Evolutionary conservation across 2,329 filamentous ascomycete genomes (phyloP).

Genomic region (Kalaharituber pfeilii): DNA sequence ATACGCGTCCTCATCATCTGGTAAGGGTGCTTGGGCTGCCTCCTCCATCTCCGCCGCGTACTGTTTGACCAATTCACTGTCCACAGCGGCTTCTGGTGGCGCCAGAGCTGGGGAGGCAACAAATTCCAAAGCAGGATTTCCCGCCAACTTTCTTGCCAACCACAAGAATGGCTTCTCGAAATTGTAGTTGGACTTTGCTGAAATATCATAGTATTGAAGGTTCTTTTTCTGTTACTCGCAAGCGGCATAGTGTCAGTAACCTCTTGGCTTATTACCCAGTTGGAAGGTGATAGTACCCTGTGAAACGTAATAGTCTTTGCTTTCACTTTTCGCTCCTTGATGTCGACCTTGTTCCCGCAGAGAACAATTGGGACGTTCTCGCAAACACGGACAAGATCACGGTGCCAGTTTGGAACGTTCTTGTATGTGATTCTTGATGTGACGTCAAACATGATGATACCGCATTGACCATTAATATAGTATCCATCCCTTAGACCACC

Average conservation of each 20-base stretch:
- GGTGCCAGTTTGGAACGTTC: slow-evolving; percentile 99
- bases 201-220: slow-evolving; percentile 99
- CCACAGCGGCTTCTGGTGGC: slow-evolving; percentile 79
- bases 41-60: slow-evolving; percentile 79
- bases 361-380: slow-evolving; percentile 99
- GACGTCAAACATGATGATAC: slow-evolving; percentile 99
- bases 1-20: slow-evolving; percentile 72
- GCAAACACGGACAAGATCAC: slow-evolving; percentile 96
- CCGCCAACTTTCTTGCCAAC: slow-evolving; percentile 95
- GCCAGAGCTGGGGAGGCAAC: slow-evolving; percentile 89
- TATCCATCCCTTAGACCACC: slow-evolving; percentile 98
- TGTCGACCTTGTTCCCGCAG: slow-evolving; percentile 98
- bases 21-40: slow-evolving; percentile 68
- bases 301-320: slow-evolving; percentile 99
- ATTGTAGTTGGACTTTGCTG: slow-evolving; percentile 99
- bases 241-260: background rate
- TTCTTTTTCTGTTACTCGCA: slow-evolving; percentile 65
- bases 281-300: slow-evolving; percentile 32
- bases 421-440: slow-evolving; percentile 99
- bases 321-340: slow-evolving; percentile 99
- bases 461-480: slow-evolving; percentile 99
- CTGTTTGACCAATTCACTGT: slow-evolving; percentile 60
- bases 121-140: slow-evolving; percentile 72
- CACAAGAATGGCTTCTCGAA: slow-evolving; percentile 99
- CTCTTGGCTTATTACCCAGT: background rate